Evolutionary conservation across 495 filamentous ascomycete species (phyloP), one percentile per base, ranked within the genome.

Genomic region (Hypoxylon perforatum): DNA sequence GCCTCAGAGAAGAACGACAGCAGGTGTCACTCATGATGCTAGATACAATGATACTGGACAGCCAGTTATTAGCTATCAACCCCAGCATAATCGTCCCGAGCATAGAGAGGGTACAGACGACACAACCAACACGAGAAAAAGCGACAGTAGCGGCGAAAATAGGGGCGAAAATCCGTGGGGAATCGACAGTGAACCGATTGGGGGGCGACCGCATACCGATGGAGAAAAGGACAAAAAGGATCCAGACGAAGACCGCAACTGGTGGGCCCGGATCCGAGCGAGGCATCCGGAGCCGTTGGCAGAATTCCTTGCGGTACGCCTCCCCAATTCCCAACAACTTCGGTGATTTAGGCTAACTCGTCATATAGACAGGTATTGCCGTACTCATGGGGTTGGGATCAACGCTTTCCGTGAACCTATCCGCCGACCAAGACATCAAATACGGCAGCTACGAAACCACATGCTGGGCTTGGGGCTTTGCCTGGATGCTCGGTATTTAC

Each of bases 401-500:
- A 41, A 81, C 82, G 44, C 74, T 86, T 11, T 71, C 79, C 0
- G 84, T 85, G 15, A 82, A 80, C 6, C 61, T 82, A 6, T 80
- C 79, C 17, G 61, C 75, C 1, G 63, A 55, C 25, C 71, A 75
- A 11, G 63, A 64, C 0, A 79, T 78, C 2, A 78, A 80, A 38
- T 84, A 84, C 14, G 65, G 68, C n/a, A 69, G 19, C 23, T 71
- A 61, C 22, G 68, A 68, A 11, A 73, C 68, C 1, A 51, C 53
- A 15, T 78, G 75, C 17, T 85, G 81, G 82, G 78, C 80, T 8
- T 88, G 84, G 84, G 85, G 84, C 0, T 73, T 86, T 5, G 83
- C 80, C 10, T 81, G 81, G 25, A 87, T 87, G 85, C 79, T 86
- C 42, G 85, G 77, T 9, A 86, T 87, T 45, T 86, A 86, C 56